phyloP scores from a whole-genome alignment of 139 green algal genomes.

The Yamagishiella unicocca region DNA sequence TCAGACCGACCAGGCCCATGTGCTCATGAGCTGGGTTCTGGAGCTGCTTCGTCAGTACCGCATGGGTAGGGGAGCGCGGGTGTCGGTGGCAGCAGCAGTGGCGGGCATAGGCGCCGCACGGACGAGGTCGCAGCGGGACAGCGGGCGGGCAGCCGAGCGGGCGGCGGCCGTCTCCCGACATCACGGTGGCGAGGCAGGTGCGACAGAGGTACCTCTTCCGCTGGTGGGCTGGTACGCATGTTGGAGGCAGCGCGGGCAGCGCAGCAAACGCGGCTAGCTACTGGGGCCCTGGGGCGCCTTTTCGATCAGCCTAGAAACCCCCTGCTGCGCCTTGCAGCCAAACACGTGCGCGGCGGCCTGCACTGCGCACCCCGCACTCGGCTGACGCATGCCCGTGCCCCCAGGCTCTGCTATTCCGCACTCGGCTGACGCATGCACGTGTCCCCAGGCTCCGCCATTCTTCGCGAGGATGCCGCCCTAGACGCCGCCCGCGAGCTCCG shows the following conservation, averaged over 20 bases:
- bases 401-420: slow-evolving; percentile 41
- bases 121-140: not conserved
- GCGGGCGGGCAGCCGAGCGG: not conserved
- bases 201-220: too few relatives aligned
- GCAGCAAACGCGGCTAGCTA: too few relatives aligned
- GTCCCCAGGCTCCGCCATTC: slow-evolving; percentile 35
- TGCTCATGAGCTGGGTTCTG: slow-evolving; percentile 53
- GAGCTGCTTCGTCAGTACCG: slow-evolving; percentile 60
- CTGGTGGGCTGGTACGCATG: too few relatives aligned
- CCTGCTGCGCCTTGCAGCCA: too few relatives aligned
- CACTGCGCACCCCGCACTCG: too few relatives aligned
- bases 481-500: slow-evolving; percentile 80
- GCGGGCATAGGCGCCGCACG: slow-evolving; percentile 1
- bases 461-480: slow-evolving; percentile 55
- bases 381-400: not conserved
- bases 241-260: too few relatives aligned
- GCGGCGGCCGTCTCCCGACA: slow-evolving; percentile 25
- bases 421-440: too few relatives aligned
- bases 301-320: too few relatives aligned
- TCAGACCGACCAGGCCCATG: slow-evolving; percentile 41
- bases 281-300: too few relatives aligned
- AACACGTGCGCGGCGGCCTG: too few relatives aligned
- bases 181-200: not conserved
- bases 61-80: not conserved
- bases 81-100: slow-evolving; percentile 24